These are phyloP conservation scores for Dionaea muscipula DNA, from an alignment of 179 eudicot genomes.

Conservation along the genomic window DNA sequence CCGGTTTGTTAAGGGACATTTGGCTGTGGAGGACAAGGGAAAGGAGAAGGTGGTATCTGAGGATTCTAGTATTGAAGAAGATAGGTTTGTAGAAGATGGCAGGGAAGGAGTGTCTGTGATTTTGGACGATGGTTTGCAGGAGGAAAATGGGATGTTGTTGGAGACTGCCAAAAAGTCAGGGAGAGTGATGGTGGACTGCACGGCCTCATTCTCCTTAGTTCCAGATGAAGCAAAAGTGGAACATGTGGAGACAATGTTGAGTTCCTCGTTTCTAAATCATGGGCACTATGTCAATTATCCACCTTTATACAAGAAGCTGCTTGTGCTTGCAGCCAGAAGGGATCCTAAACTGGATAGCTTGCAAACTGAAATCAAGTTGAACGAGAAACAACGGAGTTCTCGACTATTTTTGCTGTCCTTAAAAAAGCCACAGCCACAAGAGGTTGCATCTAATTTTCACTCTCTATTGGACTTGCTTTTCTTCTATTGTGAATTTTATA, in stretches of 20 bases:
- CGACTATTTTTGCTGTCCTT: slow-evolving; percentile 13
- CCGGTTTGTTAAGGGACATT: slow-evolving; percentile 12
- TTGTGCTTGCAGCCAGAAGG: slow-evolving; percentile 20
- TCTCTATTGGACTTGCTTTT: not conserved
- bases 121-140: slow-evolving; percentile 14
- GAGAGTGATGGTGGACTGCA: slow-evolving; percentile 12
- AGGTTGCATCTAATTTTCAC: slow-evolving; percentile 7
- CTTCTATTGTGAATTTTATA: not conserved
- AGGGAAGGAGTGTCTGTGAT: slow-evolving; percentile 18
- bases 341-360: slow-evolving; percentile 19
- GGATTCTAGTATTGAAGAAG: slow-evolving; percentile 36
- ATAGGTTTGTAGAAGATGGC: slow-evolving; percentile 19
- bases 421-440: slow-evolving; percentile 26
- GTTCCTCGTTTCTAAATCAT: slow-evolving; percentile 11
- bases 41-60: slow-evolving; percentile 17
- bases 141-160: not conserved
- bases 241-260: slow-evolving; percentile 20
- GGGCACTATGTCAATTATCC: slow-evolving; percentile 5
- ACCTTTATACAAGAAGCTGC: slow-evolving; percentile 31
- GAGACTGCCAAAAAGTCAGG: slow-evolving; percentile 11
- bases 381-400: not conserved
- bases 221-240: slow-evolving; percentile 21
- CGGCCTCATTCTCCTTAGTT: slow-evolving; percentile 20
- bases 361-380: slow-evolving; percentile 26
- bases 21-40: slow-evolving; percentile 13